Evolutionary conservation across 2,329 filamentous ascomycete genomes (phyloP).

Genomic region (Talaromyces sp.): DNA sequence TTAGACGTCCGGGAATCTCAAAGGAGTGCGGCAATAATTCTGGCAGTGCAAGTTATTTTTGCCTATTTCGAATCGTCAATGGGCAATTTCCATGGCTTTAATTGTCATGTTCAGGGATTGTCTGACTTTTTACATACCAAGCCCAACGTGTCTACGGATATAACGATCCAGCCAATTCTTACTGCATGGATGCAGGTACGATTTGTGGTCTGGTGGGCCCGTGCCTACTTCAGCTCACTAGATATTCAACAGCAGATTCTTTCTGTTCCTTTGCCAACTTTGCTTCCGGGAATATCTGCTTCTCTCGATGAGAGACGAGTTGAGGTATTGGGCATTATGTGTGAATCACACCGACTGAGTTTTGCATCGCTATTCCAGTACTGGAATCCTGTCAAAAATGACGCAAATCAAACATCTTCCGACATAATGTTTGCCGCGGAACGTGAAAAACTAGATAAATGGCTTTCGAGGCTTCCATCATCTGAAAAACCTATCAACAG

Average conservation of each 20-base stretch:
- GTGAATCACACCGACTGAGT: constrained; percentile 20
- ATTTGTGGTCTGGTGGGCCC: constrained; percentile 21
- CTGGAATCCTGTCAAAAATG: constrained; percentile 4
- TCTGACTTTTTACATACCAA: background rate
- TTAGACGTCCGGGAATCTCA: constrained; percentile 8
- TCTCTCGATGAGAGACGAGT: constrained; percentile 14
- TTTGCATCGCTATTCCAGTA: constrained; percentile 7
- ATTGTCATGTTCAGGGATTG: constrained; percentile 16
- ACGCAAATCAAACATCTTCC: background rate
- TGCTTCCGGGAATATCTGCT: background rate
- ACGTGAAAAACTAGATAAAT: constrained; percentile 13
- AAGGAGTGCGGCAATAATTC: constrained; percentile 1
- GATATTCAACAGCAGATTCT: constrained; percentile 14
- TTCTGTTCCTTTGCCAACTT: constrained; percentile 9
- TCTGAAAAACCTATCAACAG: constrained; percentile 13
- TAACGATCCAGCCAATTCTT: constrained; percentile 7
- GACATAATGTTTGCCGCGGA: background rate
- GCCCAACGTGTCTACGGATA: too few species aligned
- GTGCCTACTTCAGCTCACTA: constrained; percentile 18
- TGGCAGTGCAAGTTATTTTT: constrained; percentile 15
- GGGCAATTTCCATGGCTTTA: constrained; percentile 19
- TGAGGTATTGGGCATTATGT: constrained; percentile 16
- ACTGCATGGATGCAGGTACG: constrained; percentile 19
- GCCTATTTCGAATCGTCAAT: constrained; percentile 18
- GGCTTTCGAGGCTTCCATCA: constrained; percentile 13